Evolutionary conservation across 768 basidiomycete species (phyloP).

Genomic region (Termitomyces sp.): DNA sequence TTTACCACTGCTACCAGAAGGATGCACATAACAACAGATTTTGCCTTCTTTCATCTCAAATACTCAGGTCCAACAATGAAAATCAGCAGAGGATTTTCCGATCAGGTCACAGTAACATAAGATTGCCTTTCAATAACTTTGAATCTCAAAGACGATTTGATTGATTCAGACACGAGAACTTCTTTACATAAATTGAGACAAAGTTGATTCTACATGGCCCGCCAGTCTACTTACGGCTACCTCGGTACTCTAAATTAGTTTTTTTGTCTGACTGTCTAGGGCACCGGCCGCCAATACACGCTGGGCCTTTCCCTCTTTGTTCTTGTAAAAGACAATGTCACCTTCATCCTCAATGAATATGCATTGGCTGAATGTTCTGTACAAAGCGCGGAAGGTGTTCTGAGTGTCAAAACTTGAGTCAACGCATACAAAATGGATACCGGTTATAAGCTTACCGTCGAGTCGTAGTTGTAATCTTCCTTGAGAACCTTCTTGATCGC

Average conservation of each 20-base stretch:
- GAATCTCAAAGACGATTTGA: no score
- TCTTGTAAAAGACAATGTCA: constrained; percentile 57
- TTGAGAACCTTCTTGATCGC: constrained; percentile 46
- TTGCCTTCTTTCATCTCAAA: no score
- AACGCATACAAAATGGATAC: background rate
- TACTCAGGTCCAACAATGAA: no score
- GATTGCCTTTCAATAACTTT: no score
- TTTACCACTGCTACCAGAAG: no score
- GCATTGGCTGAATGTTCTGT: constrained; percentile 55
- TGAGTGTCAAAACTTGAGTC: constrained; percentile 14
- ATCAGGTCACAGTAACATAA: no score
- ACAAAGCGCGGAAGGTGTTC: constrained; percentile 56
- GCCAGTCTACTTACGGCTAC: no score
- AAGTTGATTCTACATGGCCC: no score
- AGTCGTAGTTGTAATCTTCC: constrained; percentile 58
- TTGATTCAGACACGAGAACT: no score
- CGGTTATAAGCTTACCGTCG: constrained; percentile 34
- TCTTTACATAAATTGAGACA: no score
- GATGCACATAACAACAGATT: no score
- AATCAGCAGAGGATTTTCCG: no score
- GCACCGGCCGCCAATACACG: constrained; percentile 25
- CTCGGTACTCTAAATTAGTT: background rate
- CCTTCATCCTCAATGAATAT: constrained; percentile 62
- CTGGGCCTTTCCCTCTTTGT: constrained; percentile 37
- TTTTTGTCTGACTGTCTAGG: constrained; percentile 9